Base-by-base conservation (phyloP, 1,284 basidiomycete species). In the Cryptococcus floricola region DNA sequence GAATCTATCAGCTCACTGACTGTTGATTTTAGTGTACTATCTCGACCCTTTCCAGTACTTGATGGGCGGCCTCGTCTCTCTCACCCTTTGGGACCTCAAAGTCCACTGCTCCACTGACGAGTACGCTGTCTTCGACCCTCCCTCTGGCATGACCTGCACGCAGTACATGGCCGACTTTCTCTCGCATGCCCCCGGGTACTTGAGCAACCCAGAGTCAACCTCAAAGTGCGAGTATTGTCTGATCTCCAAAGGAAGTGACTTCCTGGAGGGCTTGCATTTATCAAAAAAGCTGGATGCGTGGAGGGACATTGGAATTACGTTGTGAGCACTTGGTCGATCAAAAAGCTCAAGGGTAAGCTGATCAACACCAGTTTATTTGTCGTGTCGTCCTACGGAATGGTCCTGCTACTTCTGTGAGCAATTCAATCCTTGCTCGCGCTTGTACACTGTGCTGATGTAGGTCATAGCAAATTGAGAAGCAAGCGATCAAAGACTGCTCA, bases 141-240 rank as follows among this genome's bases (percentile, higher is more conserved):
- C 23, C 23, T 23, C 23, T 23, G 23, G 23, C 23, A 23, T 23
- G 23, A 23, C 23, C 23, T 23, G 23, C 23, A 23, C 23, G 23
- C 23, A 23, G 23, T 23, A 23, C 23, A 23, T 23, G 23, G 23
- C 23, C 23, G 23, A 23, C 3, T 69, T 69, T 52, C 47, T 69
- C 16, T 28, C 50, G 23, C 37, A 58, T 9, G 55, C 57, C 4
- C 57, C 65, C 8, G 68, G 68, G 0, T 69, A 69, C 56, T n/a
- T 70, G 47, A 62, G 66, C 51, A 64, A 70, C 48, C 68, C 67
- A 18, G 34, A 49, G 51, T 65, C 73, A 3, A 74, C 67, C 10
- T 48, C 48, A 10, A 52, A 48, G 5, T 77, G 75, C 57, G 52
- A 68, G 48, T 75, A 70, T 55, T 77, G 74, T 52, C 50, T 58